phyloP scores from a whole-genome alignment of 1,284 basidiomycete species.

The Cutaneotrichosporon sp. region DNA sequence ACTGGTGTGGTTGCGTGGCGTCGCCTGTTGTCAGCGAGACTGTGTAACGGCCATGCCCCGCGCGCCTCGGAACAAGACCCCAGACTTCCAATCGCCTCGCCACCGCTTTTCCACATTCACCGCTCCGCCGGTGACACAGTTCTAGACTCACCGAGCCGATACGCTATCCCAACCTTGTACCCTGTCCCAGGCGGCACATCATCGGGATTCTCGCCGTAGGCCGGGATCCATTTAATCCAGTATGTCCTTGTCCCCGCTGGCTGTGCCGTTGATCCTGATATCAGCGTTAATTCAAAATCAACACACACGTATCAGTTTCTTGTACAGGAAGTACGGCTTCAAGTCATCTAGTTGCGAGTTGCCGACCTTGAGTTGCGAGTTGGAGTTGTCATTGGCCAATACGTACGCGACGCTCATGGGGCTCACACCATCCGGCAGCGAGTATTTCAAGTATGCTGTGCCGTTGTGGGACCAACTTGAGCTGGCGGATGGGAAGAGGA shows the following conservation, averaged over 20 bases:
- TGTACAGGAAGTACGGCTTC: not conserved
- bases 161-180: conserved; percentile 2
- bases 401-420: not conserved
- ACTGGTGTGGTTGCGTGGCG: not conserved
- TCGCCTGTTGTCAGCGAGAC: conserved; percentile 2
- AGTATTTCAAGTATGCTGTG: conserved; percentile 6
- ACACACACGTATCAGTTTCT: conserved; percentile 3
- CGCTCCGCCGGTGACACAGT: too few species aligned
- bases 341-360: not conserved
- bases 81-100: too few species aligned
- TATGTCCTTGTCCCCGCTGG: conserved; percentile 3
- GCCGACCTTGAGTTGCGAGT: not conserved
- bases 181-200: conserved; percentile 2
- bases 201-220: conserved; percentile 4
- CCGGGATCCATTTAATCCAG: conserved; percentile 9
- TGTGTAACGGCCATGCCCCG: not conserved
- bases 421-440: not conserved
- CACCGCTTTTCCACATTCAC: not conserved
- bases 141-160: conserved; percentile 1
- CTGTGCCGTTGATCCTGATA: conserved; percentile 8
- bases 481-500: not conserved
- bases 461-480: conserved; percentile 4
- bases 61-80: too few species aligned
- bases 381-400: not conserved
- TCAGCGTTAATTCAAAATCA: not conserved